Base-by-base conservation (phyloP, 148 eudicot species). In the Chenopodium formosanum region DNA sequence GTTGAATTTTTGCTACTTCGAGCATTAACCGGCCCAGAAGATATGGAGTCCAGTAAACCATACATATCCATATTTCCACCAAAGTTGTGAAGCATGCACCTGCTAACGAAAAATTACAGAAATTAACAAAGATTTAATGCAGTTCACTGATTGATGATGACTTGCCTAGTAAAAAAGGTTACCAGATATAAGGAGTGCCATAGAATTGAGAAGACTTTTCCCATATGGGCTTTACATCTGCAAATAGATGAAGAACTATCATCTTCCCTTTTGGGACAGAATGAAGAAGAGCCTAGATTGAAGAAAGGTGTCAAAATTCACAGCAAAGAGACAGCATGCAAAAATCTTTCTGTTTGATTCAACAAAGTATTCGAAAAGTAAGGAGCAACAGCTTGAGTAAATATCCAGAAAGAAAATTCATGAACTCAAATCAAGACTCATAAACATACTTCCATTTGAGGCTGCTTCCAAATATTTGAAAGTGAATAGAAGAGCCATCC, bases 71-170 rank as follows among this genome's bases (percentile, higher is more conserved):
- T 89, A 79, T 96, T 96, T 78, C 97, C 99, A 67, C 98, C 99
- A 86, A 96, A 96, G 90, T 96, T 96, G 83, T 96, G 99, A 83
- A 96, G 87, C 99, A 96, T 96, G 88, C 99, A 96, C 99, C 99
- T 96, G 86, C 52, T 81, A 47, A 66, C 31, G 4, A 34, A 34
- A 34, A 34, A 34, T 34, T 34, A 34, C 37, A 34, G 37, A 86
- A 78, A 81, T 71, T 20, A 73, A 73, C 56, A 50, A 22, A 32
- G 12, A 53, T 77, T 53, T 53, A 80, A 48, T 46, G 67, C 65
- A 60, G 23, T 73, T 65, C 46, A 69, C 63, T 22, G 48, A 69
- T 34, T 72, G 32, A 67, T 72, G 17, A 67, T 4, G 27, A 58
- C 64, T 44, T 19, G 72, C 50, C 52, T 60, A 64, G 76, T 77